phyloP scores from a whole-genome alignment of 73 alveolate genomes.

The Tetrahymena elliotti region DNA sequence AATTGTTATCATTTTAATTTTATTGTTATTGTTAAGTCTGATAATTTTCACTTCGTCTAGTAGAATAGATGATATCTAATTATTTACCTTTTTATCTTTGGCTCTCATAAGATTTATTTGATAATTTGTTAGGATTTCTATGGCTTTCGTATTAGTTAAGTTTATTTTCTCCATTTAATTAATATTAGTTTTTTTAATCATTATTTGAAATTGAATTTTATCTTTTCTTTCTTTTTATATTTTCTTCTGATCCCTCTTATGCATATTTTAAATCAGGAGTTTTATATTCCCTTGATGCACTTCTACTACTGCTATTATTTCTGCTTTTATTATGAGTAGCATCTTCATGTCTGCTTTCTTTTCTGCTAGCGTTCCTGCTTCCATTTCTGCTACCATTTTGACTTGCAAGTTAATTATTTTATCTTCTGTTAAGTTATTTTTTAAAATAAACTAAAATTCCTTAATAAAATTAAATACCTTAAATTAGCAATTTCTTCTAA shows the following conservation, averaged over 20 bases:
- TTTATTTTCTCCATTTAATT: background rate
- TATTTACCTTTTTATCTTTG: background rate
- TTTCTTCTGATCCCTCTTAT: background rate
- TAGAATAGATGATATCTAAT: background rate
- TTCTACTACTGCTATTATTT: background rate
- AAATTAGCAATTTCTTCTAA: background rate
- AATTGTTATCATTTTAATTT: background rate
- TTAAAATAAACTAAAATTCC: background rate
- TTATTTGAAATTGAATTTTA: background rate
- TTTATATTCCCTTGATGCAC: background rate
- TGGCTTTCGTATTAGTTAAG: background rate
- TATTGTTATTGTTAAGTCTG: background rate
- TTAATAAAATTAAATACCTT: background rate
- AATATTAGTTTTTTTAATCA: background rate
- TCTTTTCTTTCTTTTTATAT: background rate
- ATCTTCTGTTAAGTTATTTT: background rate
- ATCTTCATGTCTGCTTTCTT: background rate
- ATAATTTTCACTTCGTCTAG: background rate
- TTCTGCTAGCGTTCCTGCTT: background rate
- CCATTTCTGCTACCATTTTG: background rate
- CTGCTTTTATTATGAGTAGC: background rate
- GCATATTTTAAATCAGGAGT: background rate
- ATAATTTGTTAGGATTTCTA: background rate
- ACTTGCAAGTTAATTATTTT: background rate
- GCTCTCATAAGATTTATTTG: background rate